Percentiles rank a stretch among this genome's conserved stretches.
These are phyloP conservation scores for Claviceps paspali DNA, from an alignment of 2,329 filamentous ascomycete species.

Conservation along the genomic window DNA sequence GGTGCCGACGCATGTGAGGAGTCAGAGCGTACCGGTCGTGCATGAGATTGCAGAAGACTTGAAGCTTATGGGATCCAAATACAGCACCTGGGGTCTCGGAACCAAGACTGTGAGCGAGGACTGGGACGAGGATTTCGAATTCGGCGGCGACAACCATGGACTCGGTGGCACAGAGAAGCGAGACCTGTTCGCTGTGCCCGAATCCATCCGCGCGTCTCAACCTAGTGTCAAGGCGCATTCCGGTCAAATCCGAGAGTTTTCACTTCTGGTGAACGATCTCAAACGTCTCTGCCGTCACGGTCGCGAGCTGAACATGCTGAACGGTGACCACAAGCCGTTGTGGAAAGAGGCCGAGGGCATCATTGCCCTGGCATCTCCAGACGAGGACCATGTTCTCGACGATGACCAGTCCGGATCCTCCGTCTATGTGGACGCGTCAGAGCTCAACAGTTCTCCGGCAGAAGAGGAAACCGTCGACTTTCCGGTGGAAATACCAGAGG, in stretches of 20 bases:
- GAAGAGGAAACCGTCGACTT: conserved; percentile 23
- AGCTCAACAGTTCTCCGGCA: conserved; percentile 30
- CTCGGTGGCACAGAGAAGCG: conserved; percentile 21
- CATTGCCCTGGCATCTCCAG: conserved; percentile 65
- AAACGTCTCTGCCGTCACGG: conserved; percentile 62
- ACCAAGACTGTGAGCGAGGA: conserved; percentile 70
- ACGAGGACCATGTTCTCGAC: conserved; percentile 34
- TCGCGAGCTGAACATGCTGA: conserved; percentile 47
- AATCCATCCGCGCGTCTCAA: conserved; percentile 67
- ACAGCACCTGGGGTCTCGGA: conserved; percentile 70
- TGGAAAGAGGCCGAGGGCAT: conserved; percentile 80
- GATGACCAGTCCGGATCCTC: conserved; percentile 23
- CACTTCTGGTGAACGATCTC: conserved; percentile 65
- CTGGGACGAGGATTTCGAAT: conserved; percentile 84
- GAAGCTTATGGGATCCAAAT: conserved; percentile 48
- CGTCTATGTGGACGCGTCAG: conserved; percentile 23
- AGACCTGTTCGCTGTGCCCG: conserved; percentile 37
- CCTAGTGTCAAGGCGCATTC: conserved; percentile 72
- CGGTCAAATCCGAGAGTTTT: conserved; percentile 68
- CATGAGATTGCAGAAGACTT: conserved; percentile 44
- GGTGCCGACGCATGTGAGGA: conserved; percentile 57
- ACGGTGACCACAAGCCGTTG: conserved; percentile 41
- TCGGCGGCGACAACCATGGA: conserved; percentile 32
- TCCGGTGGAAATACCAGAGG: conserved; percentile 26
- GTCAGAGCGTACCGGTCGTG: conserved; percentile 64